A percentile compares a stretch with the other conserved stretches of the same genome.
Conservation (phyloP, 129 eudicot genomes). For the Flaveria linearis region DNA sequence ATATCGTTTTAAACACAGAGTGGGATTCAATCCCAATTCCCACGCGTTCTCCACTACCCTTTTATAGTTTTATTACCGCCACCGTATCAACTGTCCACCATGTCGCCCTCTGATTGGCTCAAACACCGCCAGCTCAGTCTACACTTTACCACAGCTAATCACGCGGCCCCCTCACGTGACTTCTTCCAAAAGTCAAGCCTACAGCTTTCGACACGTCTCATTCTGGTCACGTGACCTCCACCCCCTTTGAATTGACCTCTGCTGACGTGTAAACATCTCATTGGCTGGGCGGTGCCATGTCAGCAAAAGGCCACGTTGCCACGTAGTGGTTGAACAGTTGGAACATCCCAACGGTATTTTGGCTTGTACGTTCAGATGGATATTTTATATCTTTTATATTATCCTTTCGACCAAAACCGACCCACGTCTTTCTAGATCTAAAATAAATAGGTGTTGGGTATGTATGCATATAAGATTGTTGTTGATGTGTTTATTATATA, state of each 20-base stretch:
- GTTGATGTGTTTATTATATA: too few relatives aligned
- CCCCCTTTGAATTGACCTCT: not conserved
- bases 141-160: conserved; percentile 42
- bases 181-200: conserved; percentile 32
- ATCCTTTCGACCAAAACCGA: conserved; percentile 22
- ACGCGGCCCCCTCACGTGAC: conserved; percentile 48
- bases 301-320: conserved; percentile 14
- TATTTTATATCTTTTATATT: conserved; percentile 10
- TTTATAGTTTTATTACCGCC: conserved; percentile 31
- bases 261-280: conserved; percentile 24
- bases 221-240: conserved; percentile 46
- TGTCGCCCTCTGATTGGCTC: conserved; percentile 24
- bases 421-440: not conserved
- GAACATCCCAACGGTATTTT: conserved; percentile 39
- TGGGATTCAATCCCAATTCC: conserved; percentile 47
- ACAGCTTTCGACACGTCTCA: conserved; percentile 38
- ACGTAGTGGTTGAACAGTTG: conserved; percentile 34
- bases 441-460: not conserved
- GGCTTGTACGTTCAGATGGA: conserved; percentile 50
- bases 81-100: conserved; percentile 22
- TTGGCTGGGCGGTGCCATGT: conserved; percentile 49
- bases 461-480: too few relatives aligned
- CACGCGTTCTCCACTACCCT: conserved; percentile 49
- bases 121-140: conserved; percentile 39
- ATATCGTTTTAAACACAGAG: not conserved